A percentile compares a stretch with the other conserved stretches of the same genome.
These are phyloP conservation scores for Gossypium thurberi DNA, from an alignment of 345 rosid species.

Conservation along the genomic window DNA sequence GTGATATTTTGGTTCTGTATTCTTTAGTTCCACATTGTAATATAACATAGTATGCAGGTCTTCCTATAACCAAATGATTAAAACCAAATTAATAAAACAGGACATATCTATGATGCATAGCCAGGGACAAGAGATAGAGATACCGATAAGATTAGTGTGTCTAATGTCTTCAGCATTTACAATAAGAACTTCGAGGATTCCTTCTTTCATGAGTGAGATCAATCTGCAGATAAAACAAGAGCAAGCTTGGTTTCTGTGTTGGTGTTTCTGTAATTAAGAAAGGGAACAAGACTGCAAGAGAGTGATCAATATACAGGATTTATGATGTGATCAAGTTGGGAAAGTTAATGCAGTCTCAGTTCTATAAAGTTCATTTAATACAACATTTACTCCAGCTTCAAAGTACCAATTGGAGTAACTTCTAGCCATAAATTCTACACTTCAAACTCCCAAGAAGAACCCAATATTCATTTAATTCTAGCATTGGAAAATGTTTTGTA, in stretches of 20 bases:
- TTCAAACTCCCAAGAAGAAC: constrained; percentile 8
- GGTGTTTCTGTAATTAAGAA: not conserved
- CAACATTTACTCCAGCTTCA: constrained; percentile 8
- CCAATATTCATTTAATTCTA: not conserved
- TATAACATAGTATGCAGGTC: constrained; percentile 49
- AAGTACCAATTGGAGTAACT: not conserved
- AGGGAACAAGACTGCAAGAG: not conserved
- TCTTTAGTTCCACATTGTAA: constrained; percentile 60
- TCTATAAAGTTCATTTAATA: not conserved
- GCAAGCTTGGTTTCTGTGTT: not conserved
- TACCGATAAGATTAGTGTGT: constrained; percentile 65
- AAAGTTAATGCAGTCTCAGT: constrained; percentile 1
- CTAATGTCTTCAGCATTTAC: constrained; percentile 74
- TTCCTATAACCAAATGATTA: constrained; percentile 35
- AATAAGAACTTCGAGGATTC: constrained; percentile 66
- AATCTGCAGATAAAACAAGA: not conserved
- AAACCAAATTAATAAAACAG: not conserved
- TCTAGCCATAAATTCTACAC: constrained; percentile 1
- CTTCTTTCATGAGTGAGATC: constrained; percentile 41
- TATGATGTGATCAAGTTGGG: not conserved
- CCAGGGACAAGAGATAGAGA: not conserved
- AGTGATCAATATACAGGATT: not conserved
- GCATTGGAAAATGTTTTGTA: not conserved
- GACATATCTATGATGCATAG: not conserved
- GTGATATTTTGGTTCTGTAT: constrained; percentile 56